These are phyloP conservation scores for Spinellus fusiger DNA, from an alignment of 192 early-diverging fungal species.

Conservation along the genomic window DNA sequence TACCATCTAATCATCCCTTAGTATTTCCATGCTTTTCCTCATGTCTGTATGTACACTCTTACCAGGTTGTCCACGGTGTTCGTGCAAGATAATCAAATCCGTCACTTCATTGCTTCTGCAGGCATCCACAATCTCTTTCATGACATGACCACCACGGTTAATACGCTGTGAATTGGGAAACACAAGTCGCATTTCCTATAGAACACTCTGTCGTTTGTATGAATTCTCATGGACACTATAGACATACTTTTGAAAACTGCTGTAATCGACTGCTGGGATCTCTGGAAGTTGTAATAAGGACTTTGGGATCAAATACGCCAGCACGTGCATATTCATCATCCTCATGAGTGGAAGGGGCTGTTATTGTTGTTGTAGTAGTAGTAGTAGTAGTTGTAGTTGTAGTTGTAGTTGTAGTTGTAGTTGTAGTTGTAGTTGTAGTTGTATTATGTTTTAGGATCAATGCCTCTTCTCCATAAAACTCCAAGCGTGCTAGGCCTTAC, in stretches of 20 bases:
- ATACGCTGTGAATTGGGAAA: conserved; percentile 97
- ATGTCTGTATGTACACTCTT: background rate
- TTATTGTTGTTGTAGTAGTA: too few species aligned
- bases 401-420: too few species aligned
- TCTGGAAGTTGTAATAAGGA: conserved; percentile 93
- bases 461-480: background rate
- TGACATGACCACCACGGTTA: conserved; percentile 94
- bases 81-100: conserved; percentile 93
- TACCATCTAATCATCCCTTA: conserved; percentile 60
- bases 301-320: conserved; percentile 90
- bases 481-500: conserved; percentile 27
- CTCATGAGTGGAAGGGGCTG: conserved; percentile 69
- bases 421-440: too few species aligned
- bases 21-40: background rate
- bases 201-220: background rate
- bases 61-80: conserved; percentile 91
- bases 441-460: background rate
- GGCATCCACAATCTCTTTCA: conserved; percentile 94
- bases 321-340: conserved; percentile 98
- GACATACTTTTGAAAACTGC: conserved; percentile 82
- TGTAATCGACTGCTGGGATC: conserved; percentile 88
- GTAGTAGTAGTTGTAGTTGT: too few species aligned
- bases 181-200: conserved; percentile 82
- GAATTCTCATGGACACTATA: background rate
- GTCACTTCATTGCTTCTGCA: conserved; percentile 92